phyloP scores from a whole-genome alignment of 23 red algal genomes.

The Agarophyton chilense region DNA sequence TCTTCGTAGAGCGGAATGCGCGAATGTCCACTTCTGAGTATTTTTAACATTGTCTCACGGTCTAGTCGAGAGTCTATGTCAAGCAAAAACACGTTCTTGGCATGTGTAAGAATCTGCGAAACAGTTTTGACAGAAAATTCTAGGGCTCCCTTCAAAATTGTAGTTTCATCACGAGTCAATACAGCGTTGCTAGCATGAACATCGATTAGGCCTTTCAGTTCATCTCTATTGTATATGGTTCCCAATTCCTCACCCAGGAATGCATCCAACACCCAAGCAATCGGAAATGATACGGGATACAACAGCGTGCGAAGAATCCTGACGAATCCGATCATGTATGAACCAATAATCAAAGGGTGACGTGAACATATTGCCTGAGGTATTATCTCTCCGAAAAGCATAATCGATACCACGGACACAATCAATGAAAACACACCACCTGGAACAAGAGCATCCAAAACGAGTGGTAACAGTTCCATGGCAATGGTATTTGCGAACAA shows the following conservation, averaged over 20 bases:
- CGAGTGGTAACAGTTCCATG: slow-evolving; percentile 76
- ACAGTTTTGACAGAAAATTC: slow-evolving; percentile 93
- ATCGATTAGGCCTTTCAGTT: slow-evolving; percentile 87
- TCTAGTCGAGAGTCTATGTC: slow-evolving; percentile 80
- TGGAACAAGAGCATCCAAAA: slow-evolving; percentile 77
- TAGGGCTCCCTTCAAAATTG: slow-evolving; percentile 87
- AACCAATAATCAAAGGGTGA: slow-evolving; percentile 80
- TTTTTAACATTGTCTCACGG: slow-evolving; percentile 78
- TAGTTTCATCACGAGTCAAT: slow-evolving; percentile 85
- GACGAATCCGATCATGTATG: slow-evolving; percentile 84
- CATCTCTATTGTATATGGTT: slow-evolving; percentile 80
- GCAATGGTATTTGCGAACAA: slow-evolving; percentile 92
- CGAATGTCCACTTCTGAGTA: slow-evolving; percentile 89
- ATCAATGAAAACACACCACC: slow-evolving; percentile 72
- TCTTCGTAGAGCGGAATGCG: slow-evolving; percentile 86
- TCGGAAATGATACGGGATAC: slow-evolving; percentile 84
- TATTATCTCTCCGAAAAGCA: slow-evolving; percentile 94
- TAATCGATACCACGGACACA: slow-evolving; percentile 72
- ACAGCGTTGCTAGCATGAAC: slow-evolving; percentile 73
- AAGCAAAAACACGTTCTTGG: slow-evolving; percentile 89
- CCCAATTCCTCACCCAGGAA: slow-evolving; percentile 85
- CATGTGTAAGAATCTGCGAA: slow-evolving; percentile 78
- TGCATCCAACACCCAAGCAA: slow-evolving; percentile 74
- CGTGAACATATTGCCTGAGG: slow-evolving; percentile 93
- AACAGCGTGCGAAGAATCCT: slow-evolving; percentile 80